These are phyloP conservation scores for Pugionium dolabratum DNA, from an alignment of 345 rosid genomes.

Conservation along the genomic window DNA sequence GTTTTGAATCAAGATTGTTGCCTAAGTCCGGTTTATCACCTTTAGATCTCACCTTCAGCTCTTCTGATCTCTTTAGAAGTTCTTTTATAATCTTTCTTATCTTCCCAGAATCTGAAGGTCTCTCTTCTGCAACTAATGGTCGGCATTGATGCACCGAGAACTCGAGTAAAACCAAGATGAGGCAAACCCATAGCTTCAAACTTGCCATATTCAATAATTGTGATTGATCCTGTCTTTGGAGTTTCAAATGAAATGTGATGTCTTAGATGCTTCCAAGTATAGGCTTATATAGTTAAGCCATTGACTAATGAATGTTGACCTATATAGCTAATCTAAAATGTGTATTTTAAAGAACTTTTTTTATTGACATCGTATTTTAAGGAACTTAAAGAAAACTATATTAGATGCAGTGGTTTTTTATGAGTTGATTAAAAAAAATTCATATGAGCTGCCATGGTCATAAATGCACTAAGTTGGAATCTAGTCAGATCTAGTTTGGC, in stretches of 20 bases:
- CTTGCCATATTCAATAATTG: constrained; percentile 32
- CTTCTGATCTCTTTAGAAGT: constrained; percentile 38
- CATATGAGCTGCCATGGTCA: constrained; percentile 26
- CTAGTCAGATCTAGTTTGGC: constrained; percentile 37
- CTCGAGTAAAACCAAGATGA: constrained; percentile 36
- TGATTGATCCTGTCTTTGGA: background rate
- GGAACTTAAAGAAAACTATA: background rate
- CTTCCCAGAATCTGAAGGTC: constrained; percentile 29
- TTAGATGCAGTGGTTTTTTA: constrained; percentile 1
- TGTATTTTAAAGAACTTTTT: background rate
- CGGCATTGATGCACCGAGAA: constrained; percentile 36
- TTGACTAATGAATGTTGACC: constrained; percentile 30
- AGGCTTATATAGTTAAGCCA: constrained; percentile 39
- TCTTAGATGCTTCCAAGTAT: constrained; percentile 16
- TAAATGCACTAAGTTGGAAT: constrained; percentile 37
- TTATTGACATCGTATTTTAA: background rate
- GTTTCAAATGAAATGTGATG: constrained; percentile 24
- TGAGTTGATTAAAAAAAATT: background rate
- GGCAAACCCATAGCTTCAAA: constrained; percentile 37
- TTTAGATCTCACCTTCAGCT: constrained; percentile 31
- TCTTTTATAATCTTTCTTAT: constrained; percentile 38
- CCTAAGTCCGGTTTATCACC: constrained; percentile 11
- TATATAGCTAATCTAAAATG: constrained; percentile 23
- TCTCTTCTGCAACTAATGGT: constrained; percentile 33
- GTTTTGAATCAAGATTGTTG: constrained; percentile 33